Conservation (phyloP, 2,329 filamentous ascomycete genomes). For the Parascedosporium putredinis region DNA sequence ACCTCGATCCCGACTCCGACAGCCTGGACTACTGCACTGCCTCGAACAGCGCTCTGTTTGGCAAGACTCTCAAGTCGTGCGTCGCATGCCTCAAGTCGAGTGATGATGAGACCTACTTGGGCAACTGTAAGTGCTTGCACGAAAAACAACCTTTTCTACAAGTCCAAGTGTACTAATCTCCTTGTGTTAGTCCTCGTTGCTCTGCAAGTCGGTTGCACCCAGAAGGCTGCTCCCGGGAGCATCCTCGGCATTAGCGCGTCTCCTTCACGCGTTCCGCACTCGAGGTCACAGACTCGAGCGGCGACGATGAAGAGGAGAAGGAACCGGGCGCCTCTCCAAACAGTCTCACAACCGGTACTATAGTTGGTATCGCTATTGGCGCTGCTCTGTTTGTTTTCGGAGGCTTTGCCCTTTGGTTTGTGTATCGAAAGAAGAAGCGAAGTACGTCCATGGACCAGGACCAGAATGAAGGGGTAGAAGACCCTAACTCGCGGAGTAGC, state of each 20-base stretch:
- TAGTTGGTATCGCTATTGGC: constrained; percentile 42
- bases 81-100: constrained; percentile 32
- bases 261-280: constrained; percentile 24
- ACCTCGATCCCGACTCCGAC: constrained; percentile 16
- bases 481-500: constrained; percentile 8
- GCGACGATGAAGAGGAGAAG: constrained; percentile 17
- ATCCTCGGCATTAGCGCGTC: constrained; percentile 30
- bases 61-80: constrained; percentile 24
- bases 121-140: constrained; percentile 33
- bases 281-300: constrained; percentile 27
- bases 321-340: constrained; percentile 17
- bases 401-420: constrained; percentile 30
- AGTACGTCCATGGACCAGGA: constrained; percentile 4
- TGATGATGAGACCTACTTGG: constrained; percentile 28
- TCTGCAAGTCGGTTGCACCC: constrained; percentile 36
- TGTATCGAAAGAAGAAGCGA: constrained; percentile 32
- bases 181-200: constrained; percentile 31
- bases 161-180: constrained; percentile 9
- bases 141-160: not conserved
- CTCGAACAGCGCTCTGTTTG: constrained; percentile 22
- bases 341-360: constrained; percentile 35
- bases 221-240: constrained; percentile 27
- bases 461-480: not conserved
- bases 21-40: constrained; percentile 32
- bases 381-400: constrained; percentile 31